Evolutionary conservation across 1,284 basidiomycete genomes (phyloP).

Genomic region (Golubevia pallescens): DNA sequence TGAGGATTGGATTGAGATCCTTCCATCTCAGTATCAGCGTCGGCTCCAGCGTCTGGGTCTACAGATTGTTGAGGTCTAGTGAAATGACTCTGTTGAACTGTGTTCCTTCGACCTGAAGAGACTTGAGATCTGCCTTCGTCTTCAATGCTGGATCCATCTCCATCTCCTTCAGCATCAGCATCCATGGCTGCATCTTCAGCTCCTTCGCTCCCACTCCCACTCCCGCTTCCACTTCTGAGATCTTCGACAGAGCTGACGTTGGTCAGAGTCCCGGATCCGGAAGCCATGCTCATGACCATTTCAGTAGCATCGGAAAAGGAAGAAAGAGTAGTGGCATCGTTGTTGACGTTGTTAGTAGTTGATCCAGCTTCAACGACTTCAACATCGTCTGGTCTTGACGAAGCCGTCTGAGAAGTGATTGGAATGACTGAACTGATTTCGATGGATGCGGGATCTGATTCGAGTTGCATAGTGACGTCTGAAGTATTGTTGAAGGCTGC

Average conservation of each 20-base stretch:
- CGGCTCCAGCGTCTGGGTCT: no score
- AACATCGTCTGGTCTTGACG: not conserved
- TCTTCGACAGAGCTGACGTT: constrained; percentile 38
- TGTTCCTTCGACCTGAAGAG: no score
- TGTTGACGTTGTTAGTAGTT: not conserved
- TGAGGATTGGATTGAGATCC: no score
- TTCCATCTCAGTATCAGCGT: no score
- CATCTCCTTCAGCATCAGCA: constrained; percentile 21
- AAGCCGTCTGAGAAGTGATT: not conserved
- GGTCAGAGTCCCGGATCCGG: constrained; percentile 8
- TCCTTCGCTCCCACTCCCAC: constrained; percentile 52
- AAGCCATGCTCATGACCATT: no score
- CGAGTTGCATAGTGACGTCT: constrained; percentile 24
- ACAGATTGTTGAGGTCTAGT: no score
- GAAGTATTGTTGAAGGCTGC: not conserved
- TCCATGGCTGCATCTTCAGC: constrained; percentile 55
- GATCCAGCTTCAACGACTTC: not conserved
- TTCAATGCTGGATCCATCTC: not conserved
- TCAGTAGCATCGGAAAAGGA: not conserved
- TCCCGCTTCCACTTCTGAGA: constrained; percentile 24
- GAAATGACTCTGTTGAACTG: no score
- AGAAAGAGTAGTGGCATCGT: not conserved
- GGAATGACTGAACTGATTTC: constrained; percentile 13
- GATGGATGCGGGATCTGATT: constrained; percentile 20
- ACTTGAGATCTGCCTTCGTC: not conserved